Base-by-base conservation (phyloP, 2,329 filamentous ascomycete species). In the Botryosphaeria dothidea region DNA sequence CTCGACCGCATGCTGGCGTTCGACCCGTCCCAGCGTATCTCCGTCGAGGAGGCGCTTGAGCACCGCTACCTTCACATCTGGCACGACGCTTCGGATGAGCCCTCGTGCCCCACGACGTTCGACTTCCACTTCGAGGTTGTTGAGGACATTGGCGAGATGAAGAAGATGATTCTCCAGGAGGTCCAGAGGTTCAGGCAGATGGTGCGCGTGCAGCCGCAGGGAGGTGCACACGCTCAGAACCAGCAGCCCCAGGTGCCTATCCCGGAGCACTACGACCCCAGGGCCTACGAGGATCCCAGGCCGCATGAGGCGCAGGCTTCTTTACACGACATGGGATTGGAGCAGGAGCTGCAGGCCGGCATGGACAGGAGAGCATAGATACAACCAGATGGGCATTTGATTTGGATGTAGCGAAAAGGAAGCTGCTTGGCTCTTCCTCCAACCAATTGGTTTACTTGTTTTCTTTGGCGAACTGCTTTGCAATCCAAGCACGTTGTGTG, bases 111-210 rank as follows among this genome's bases (percentile, higher is more conserved):
- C 0, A 92, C 90, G 17, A 93, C 92, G 19, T 99, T 99, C 81
- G 93, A 99, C 83, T 99, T 99, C 82, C 91, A 94, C 77, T 99
- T 99, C 74, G 95, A 99, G 78, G 89, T 97, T n/a, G 88, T 97
- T 43, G 94, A 99, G 62, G 95, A 98, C 49, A 93, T 99, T 21
- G 86, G 84, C 23, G 92, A 97, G 71, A 98, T 99, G 93, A 92
- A 95, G 76, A 89, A 90, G 79, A 96, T 97, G 92, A 99, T 99
- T 69, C 84, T 97, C 66, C 90, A 94, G n/a, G 95, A 99, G 79
- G 95, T 99, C 56, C 85, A 88, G 74, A 86, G 88, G 69, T 99
- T 99, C 88, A 88, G 95, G 68, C 83, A 85, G 65, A 76, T 80
- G 63, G 86, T 88, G 25, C 70, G 78, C 21, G 71, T 77, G 51